Conservation (phyloP, 208 protist genomes). For the Polymyxa betae region DNA sequence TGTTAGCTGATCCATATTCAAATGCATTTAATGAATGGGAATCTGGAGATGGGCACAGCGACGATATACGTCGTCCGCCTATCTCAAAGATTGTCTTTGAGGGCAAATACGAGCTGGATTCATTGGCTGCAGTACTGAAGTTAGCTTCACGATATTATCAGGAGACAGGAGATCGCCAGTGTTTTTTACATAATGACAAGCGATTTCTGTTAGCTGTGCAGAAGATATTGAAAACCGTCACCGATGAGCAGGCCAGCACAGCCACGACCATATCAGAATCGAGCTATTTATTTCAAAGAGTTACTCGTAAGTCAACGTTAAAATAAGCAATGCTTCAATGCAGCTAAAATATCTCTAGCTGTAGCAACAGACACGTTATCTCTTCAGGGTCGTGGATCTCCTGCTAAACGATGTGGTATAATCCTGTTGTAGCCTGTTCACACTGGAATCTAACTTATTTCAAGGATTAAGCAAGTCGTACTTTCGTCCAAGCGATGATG, state of each 20-base stretch:
- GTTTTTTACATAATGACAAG: not conserved
- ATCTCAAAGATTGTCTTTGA: conserved; percentile 10
- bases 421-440: not conserved
- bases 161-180: not conserved
- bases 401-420: conserved; percentile 5
- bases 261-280: not conserved
- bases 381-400: conserved; percentile 17
- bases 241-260: not conserved
- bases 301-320: not conserved
- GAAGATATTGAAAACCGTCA: not conserved
- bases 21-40: conserved; percentile 67
- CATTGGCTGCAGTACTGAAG: conserved; percentile 7
- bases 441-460: not conserved
- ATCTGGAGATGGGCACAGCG: conserved; percentile 16
- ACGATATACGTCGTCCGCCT: conserved; percentile 50
- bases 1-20: conserved; percentile 69
- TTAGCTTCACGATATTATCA: not conserved
- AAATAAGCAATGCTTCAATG: not conserved
- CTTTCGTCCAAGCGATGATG: conserved; percentile 64
- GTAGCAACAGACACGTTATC: conserved; percentile 18
- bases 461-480: conserved; percentile 50
- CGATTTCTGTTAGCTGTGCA: not conserved
- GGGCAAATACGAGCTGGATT: conserved; percentile 52
- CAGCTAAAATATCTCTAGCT: not conserved
- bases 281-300: conserved; percentile 32